Base-by-base conservation (phyloP, 371 early-diverging fungal species). In the Paraphysoderma sedebokerense region DNA sequence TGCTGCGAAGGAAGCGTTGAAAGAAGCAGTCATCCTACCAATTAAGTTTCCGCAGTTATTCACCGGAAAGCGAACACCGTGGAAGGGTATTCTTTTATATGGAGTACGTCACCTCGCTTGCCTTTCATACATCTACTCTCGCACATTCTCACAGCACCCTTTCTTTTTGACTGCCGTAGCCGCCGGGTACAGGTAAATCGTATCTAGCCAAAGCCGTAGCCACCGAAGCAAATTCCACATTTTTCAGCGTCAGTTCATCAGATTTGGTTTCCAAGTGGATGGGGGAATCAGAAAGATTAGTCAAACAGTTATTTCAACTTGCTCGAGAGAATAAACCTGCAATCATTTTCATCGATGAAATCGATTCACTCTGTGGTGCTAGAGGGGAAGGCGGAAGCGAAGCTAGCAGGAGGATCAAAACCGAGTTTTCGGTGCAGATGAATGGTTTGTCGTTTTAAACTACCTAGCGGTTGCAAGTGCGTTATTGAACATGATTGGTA, bases 131-230 rank as follows among this genome's bases (percentile, higher is more conserved):
- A 40, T 12, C 33, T 34, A 6, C 11, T 8, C 8, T 44, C 35
- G 9, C 15, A 39, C 17, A 1, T n/a, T 22, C 12, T 13, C 1
- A 8, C 12, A 50, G 22, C n/a, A 1, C 38, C 17, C 22, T 50
- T 34, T 46, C 46, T 1, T 2, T 20, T 34, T 11, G 7, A 13
- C 17, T 22, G 59, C 39, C 56, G 31, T 59, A 79, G 61, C 96
- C 96, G 27, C 99, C 99, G 19, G 96, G 98, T 57, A 93, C 98
- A 0, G 93, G 98, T 54, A 96, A 98, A 70, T 86, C 97, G 12
- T 89, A 85, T 54, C 72, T 99, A 48, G 97, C 98, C 23, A 93
- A 92, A 61, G 96, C 95, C 0, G 89, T 97, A 11, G 96, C 98
- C 1, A 92, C 92, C 2, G 95, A 97, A 57, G 87, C 93, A 33